Base-by-base conservation (phyloP, 2,329 filamentous ascomycete genomes). In the Colletotrichum costaricense region DNA sequence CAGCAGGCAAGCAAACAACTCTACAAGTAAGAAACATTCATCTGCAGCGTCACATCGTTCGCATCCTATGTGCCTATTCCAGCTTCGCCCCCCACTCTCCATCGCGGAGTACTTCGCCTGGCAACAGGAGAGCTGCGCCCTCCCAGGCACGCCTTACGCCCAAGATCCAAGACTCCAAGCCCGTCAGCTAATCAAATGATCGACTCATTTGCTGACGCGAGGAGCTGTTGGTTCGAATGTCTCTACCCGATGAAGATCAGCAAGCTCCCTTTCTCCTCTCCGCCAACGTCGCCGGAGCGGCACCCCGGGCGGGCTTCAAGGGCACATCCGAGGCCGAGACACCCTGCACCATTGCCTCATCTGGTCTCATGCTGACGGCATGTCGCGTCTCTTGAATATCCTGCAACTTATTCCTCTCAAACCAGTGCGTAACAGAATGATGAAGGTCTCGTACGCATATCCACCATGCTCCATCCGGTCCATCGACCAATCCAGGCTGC, bases 111-210 rank as follows among this genome's bases (percentile, higher is more conserved):
- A 42, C 33, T 14, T 38, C 16, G 56, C 49, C 22, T 14, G 60
- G 49, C 38, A 2, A 7, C 38, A 42, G 2, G 38, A 19, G 19
- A 57, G 35, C 64, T 35, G 58, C 49, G 22, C 19, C 65, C 38
- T 28, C 19, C 30, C 59, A 19, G 65, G 22, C 54, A 63, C 58
- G 65, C 69, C 54, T 69, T 69, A 59, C 35, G 57, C 64, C 63
- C 64, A 24, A 24, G 24, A 24, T 42, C 14, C 35, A 42, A 42
- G 14, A 5, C 38, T 42, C 14, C 35, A 16, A 0, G 14, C 35
- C 38, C 2, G 1, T 42, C 38, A 42, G 38, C 38, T 49, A 22
- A 49, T 49, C 42, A 22, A 49, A 22, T n/a, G 7, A 63, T 19
- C 33, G 26, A 30, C 22, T 11, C 35, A 11, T 28, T 16, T n/a